Evolutionary conservation across 331 rosid species (phyloP), one percentile per base, ranked within the genome.

Genomic region (Rosa hybrid): DNA sequence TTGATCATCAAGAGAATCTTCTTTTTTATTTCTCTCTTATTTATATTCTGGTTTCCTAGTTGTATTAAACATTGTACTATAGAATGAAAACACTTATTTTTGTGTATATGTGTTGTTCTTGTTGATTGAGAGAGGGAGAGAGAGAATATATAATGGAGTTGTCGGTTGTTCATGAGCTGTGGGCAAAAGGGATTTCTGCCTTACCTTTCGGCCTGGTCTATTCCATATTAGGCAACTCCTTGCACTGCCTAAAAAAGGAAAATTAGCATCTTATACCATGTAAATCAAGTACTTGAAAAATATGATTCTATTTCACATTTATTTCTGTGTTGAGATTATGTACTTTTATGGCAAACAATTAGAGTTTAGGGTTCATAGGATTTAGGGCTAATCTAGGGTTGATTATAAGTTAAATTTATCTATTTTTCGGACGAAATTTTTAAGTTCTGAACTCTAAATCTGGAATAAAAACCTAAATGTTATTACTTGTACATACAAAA

Each of bases 91-190:
- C 60, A 72, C 73, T 78, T 78, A 30, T 59, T 82, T 80, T 14
- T 65, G 71, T 34, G 39, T 25, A 23, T 21, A 13, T 25, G n/a
- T 71, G 2, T 6, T 23, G 25, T 11, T 49, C 70, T 62, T 25
- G 20, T 34, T 49, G 68, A 44, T 41, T 34, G 39, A 75, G 60
- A n/a, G 30, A 74, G 69, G 68, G 82, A 75, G 86, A 65, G 75
- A 85, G 83, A 75, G 65, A 80, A 42, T 45, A 4, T 75, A 2
- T 21, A 21, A 34, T 7, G 44, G 71, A 74, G 88, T 56, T 87
- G 91, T 85, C 92, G 89, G 94, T 77, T 87, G 87, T 72, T 87
- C 83, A 69, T 78, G 87, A 86, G 80, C 79, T 68, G 77, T 53
- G 73, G 34, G 79, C 70, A 75, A 75, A 86, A 74, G 53, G 83